Conservation (phyloP, 1,139 yeast species). For the Hanseniaspora uvarum region DNA sequence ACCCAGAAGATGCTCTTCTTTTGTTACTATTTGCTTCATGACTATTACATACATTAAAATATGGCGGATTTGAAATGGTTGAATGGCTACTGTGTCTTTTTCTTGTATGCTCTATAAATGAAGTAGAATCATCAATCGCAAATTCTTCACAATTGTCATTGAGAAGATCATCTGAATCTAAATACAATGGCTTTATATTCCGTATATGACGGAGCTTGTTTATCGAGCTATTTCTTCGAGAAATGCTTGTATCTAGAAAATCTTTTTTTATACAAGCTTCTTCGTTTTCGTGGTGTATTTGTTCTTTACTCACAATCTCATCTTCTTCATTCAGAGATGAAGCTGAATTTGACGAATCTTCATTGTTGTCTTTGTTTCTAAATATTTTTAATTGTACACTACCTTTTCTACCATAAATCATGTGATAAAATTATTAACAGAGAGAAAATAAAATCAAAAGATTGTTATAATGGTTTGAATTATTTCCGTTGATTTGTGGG, state of each 20-base stretch:
- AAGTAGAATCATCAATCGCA: slow-evolving; percentile 4
- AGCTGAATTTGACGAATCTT: slow-evolving; percentile 5
- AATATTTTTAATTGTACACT: slow-evolving; percentile 31
- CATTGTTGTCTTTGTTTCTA: slow-evolving; percentile 25
- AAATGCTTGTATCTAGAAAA: no score
- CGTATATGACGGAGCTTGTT: background rate
- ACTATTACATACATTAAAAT: background rate
- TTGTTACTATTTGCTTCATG: slow-evolving; percentile 17
- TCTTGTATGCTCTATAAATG: background rate
- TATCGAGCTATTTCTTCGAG: slow-evolving; percentile 6
- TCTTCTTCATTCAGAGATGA: slow-evolving; percentile 6
- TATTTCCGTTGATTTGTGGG: no score
- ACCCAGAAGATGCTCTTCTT: slow-evolving; percentile 23
- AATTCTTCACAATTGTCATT: slow-evolving; percentile 8
- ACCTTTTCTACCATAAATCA: slow-evolving; percentile 30
- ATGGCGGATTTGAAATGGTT: background rate
- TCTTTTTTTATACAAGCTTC: background rate
- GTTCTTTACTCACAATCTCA: background rate
- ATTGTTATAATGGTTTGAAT: no score
- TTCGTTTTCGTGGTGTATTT: background rate
- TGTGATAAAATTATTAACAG: background rate
- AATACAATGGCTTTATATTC: slow-evolving; percentile 8
- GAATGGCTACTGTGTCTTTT: slow-evolving; percentile 3
- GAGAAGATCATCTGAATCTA: slow-evolving; percentile 12
- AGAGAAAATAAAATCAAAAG: background rate